A percentile compares a stretch with the other conserved stretches of the same genome.
Evolutionary conservation across 805 yeast species (phyloP).

Genomic region (Cyberlindnera galapagoensis): DNA sequence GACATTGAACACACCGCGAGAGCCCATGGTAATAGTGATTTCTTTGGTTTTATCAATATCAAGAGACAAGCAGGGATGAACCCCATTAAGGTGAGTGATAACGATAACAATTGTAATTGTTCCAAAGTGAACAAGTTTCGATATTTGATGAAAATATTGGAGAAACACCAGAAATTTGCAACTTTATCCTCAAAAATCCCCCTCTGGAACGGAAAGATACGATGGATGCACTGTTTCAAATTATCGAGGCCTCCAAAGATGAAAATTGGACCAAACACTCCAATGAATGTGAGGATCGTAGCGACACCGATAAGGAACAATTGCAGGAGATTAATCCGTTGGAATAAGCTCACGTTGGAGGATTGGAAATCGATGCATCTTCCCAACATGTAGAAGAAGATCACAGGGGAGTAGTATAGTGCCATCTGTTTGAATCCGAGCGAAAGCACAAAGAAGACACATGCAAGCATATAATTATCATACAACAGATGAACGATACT

Average conservation of each 20-base stretch:
- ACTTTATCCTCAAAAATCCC: conserved; percentile 97
- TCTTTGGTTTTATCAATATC: conserved; percentile 45
- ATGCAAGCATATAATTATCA: conserved; percentile 59
- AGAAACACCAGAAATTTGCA: conserved; percentile 96
- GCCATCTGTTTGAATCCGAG: conserved; percentile 94
- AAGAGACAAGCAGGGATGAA: conserved; percentile 51
- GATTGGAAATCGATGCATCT: conserved; percentile 25
- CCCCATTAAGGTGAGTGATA: conserved; percentile 44
- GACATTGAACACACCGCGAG: conserved; percentile 81
- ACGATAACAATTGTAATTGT: conserved; percentile 54
- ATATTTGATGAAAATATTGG: conserved; percentile 73
- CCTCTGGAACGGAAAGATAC: conserved; percentile 88
- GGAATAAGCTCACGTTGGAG: conserved; percentile 6
- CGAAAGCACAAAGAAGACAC: conserved; percentile 71
- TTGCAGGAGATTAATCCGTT: conserved; percentile 45
- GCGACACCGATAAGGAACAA: conserved; percentile 58
- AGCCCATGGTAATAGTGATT: conserved; percentile 57
- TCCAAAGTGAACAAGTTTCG: conserved; percentile 43
- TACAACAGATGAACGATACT: conserved; percentile 61
- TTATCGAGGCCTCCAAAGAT: conserved; percentile 34
- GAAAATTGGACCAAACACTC: conserved; percentile 56
- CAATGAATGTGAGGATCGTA: conserved; percentile 47
- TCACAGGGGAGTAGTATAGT: conserved; percentile 82
- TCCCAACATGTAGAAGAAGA: conserved; percentile 75
- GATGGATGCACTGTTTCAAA: conserved; percentile 46